phyloP scores from a whole-genome alignment of 2,329 filamentous ascomycete species.

The Alternaria longipes region DNA sequence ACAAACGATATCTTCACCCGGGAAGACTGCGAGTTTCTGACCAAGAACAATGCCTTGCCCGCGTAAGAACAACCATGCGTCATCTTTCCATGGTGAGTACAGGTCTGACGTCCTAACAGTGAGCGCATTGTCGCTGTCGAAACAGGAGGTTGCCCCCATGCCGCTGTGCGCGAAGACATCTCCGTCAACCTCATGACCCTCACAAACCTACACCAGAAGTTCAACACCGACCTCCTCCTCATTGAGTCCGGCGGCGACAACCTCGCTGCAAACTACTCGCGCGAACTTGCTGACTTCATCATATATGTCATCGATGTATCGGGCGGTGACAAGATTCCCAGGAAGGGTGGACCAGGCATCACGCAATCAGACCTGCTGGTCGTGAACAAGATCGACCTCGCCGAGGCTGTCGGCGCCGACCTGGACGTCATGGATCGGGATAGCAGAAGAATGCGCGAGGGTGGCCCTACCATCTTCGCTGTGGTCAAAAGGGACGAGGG shows the following conservation, averaged over 20 bases:
- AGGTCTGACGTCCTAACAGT: conserved; percentile 17
- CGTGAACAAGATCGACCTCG: conserved; percentile 97
- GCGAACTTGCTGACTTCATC: conserved; percentile 96
- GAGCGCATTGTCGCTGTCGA: conserved; percentile 93
- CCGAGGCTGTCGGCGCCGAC: conserved; percentile 89
- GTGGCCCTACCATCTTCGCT: conserved; percentile 93
- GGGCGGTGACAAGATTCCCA: conserved; percentile 94
- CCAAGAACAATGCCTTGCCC: conserved; percentile 82
- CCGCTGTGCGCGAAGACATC: conserved; percentile 96
- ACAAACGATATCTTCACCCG: conserved; percentile 99
- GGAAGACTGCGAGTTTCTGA: conserved; percentile 98
- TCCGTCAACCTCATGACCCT: conserved; percentile 91
- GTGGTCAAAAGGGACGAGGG: conserved; percentile 94
- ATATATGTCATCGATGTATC: conserved; percentile 98
- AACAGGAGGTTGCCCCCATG: conserved; percentile 96
- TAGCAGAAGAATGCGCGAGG: conserved; percentile 91
- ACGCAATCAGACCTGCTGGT: conserved; percentile 94
- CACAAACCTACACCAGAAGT: conserved; percentile 84
- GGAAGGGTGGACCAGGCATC: conserved; percentile 96
- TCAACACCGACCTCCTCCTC: conserved; percentile 82
- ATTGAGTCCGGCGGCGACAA: conserved; percentile 98
- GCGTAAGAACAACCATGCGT: conserved; percentile 53
- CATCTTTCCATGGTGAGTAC: neutral
- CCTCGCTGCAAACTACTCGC: conserved; percentile 93
- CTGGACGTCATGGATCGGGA: conserved; percentile 93